Base-by-base conservation (phyloP, 371 early-diverging fungal species). In the Rhizopus delemar region DNA sequence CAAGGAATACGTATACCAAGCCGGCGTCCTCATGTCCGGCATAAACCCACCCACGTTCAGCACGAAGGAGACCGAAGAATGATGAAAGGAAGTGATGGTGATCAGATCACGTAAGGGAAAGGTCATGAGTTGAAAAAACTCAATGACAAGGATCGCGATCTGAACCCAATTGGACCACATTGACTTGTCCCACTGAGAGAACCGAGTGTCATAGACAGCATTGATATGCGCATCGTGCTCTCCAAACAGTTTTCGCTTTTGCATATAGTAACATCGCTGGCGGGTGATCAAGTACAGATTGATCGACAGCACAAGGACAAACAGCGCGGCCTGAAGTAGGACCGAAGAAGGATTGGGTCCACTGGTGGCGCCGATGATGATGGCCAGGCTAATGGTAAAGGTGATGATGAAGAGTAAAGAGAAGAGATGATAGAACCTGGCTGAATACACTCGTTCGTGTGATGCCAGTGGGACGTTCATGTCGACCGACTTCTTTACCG, bases 81-180 rank as follows among this genome's bases (percentile, higher is more conserved):
- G 59, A 28, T 29, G 29, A 5, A 13, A 8, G 11, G 8, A 60
- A 35, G 66, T 69, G 53, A 70, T 70, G 1, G 69, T 66, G 59
- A 82, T 73, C 35, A 83, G 66, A 54, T 80, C 83, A 13, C 81
- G 69, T 1, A 83, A 62, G 0, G 81, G 83, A 36, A 83, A 83
- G 1, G 79, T 73, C 50, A 81, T 64, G 4, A 83, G 65, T 52
- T 83, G 83, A 34, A 81, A 66, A 49, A 83, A 79, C 41, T 83
- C 83, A 22, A 83, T 77, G 53, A 80, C 53, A 1, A 83, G 68
- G 51, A 83, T 80, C 9, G 72, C 75, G 16, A 83, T 69, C 55
- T 83, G 81, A 4, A 83, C 63, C 68, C 81, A 83, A 56, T 83
- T 83, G 48, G 79, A 75, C 74, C 77, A 77, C 61, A 69, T 59